Evolutionary conservation across 2,329 filamentous ascomycete genomes (phyloP), one percentile per base, ranked within the genome.

Genomic region (Hymenoscyphus repandus): DNA sequence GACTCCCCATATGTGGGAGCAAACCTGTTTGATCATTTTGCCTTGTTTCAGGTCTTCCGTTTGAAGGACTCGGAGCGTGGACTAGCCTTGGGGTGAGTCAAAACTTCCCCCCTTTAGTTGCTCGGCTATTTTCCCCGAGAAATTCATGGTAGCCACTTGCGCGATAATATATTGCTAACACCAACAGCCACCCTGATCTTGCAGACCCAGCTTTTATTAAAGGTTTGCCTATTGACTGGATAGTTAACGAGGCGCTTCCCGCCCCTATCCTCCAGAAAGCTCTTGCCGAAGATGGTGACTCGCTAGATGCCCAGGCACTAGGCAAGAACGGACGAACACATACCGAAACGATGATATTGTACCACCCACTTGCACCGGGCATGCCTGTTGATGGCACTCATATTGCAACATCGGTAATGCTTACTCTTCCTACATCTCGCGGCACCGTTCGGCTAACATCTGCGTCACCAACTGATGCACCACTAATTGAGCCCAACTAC

Each of bases 1-100:
- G 73, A 85, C 59, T 70, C 80, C 1, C 81, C 80, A 0, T n/a
- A n/a, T n/a, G 81, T 86, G 15, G 83, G 82, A 36, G 72, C 69
- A 31, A 82, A 83, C 66, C 68, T 83, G 1, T 71, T 76, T 59
- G 78, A 84, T 62, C 75, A 76, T 53, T 76, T 50, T 9, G 34
- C n/a, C 15, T 12, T 50, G 15, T 27, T 32, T 12, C 41, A 45
- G 18, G 20, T 27, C 11, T 57, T 49, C 41, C 42, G 50, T 15
- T 44, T 57, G 2, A 27, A 39, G 36, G 27, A 53, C 32, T 48
- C 53, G n/a, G 45, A 53, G 34, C 34, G 20, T 12, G 51, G 51
- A 18, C 22, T 39, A 7, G 43, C 51, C 10, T 11, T 56, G n/a
- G n/a, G n/a, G n/a, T n/a, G n/a, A n/a, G n/a, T n/a, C n/a, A n/a